These are phyloP conservation scores for Exophiala lecanii-corni DNA, from an alignment of 2,329 filamentous ascomycete genomes.

Conservation along the genomic window DNA sequence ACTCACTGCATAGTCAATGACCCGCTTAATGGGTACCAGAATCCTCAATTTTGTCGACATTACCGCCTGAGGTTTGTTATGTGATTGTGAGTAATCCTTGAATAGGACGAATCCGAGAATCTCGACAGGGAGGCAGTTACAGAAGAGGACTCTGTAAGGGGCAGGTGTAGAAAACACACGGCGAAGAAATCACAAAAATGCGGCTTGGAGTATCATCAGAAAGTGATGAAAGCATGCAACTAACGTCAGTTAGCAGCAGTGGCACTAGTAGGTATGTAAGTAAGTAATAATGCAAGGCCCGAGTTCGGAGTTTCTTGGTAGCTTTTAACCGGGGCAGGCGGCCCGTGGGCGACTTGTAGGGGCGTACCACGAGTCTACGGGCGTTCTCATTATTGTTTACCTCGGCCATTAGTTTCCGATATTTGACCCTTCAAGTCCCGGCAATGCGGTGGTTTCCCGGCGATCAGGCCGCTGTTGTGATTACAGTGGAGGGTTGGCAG, in stretches of 20 bases:
- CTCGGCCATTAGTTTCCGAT: background rate
- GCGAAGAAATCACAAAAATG: background rate
- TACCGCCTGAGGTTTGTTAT: too few species aligned
- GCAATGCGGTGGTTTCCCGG: too few species aligned
- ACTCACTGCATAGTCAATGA: constrained; percentile 79
- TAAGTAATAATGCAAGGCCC: background rate
- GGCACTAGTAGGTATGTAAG: background rate
- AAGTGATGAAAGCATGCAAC: too few species aligned
- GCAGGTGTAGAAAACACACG: background rate
- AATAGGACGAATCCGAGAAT: too few species aligned
- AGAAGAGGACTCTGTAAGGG: background rate
- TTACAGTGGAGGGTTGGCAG: too few species aligned
- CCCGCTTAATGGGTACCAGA: constrained; percentile 75
- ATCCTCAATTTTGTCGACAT: constrained; percentile 59
- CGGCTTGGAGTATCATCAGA: background rate
- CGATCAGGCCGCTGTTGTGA: too few species aligned
- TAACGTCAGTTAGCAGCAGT: too few species aligned
- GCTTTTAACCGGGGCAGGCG: background rate
- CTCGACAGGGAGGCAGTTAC: background rate
- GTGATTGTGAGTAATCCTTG: too few species aligned
- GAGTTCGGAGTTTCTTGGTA: background rate
- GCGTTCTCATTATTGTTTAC: background rate
- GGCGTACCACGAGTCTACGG: background rate
- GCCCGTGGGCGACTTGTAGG: background rate
- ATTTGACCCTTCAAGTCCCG: too few species aligned